Conservation (phyloP, 345 rosid genomes). For the Eucalyptus lansdowneana region DNA sequence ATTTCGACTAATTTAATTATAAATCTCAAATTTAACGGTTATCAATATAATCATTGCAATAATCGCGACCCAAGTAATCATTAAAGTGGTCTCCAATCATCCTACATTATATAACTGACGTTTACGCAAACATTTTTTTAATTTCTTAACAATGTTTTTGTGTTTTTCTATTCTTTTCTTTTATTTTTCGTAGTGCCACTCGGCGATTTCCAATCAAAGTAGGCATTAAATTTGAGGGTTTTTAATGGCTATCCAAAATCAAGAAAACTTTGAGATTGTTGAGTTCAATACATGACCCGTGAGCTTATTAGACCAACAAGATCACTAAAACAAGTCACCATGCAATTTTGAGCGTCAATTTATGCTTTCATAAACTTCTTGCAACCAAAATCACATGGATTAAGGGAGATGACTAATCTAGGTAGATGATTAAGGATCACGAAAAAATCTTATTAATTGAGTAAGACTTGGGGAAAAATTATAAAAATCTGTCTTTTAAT, state of each 20-base stretch:
- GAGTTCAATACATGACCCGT: not conserved
- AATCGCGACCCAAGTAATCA: no score
- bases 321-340: not conserved
- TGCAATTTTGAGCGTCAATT: not conserved
- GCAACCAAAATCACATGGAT: not conserved
- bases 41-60: rapidly evolving
- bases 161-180: not conserved
- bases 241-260: not conserved
- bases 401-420: not conserved
- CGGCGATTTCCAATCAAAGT: not conserved
- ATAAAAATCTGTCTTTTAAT: not conserved
- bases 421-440: not conserved
- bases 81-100: rapidly evolving
- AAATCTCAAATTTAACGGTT: rapidly evolving
- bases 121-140: rapidly evolving
- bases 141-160: not conserved
- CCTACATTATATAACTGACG: rapidly evolving
- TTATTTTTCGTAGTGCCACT: no score
- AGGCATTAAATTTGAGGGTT: not conserved
- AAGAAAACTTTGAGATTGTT: not conserved
- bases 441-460: not conserved
- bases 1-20: not conserved
- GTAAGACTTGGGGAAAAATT: not conserved
- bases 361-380: not conserved
- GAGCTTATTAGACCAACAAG: no score